A percentile compares a stretch with the other conserved stretches of the same genome.
Evolutionary conservation across 148 eudicot species (phyloP).

Genomic region (Vaccinium myrtillus): DNA sequence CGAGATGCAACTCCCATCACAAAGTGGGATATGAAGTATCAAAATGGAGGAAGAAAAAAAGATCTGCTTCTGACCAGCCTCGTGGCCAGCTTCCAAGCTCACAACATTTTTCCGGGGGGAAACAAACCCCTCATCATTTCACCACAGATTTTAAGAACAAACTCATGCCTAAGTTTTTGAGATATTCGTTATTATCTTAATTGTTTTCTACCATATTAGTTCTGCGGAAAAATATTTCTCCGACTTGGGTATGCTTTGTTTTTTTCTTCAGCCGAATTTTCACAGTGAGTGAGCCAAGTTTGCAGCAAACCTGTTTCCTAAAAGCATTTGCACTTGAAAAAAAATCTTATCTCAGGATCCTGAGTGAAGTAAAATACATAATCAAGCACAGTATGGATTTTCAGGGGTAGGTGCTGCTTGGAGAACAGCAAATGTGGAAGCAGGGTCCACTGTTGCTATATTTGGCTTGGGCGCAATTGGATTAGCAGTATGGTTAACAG

Average conservation of each 20-base stretch:
- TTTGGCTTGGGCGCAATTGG: constrained; percentile 93
- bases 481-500: constrained; percentile 58
- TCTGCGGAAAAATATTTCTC: background rate
- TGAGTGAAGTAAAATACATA: background rate
- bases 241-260: background rate
- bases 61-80: background rate
- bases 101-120: background rate
- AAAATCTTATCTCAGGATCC: background rate
- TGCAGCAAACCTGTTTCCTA: background rate
- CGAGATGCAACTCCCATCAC: background rate
- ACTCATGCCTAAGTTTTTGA: background rate
- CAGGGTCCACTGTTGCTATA: constrained; percentile 81
- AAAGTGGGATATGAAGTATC: constrained; percentile 1
- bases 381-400: background rate
- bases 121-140: background rate
- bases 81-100: background rate
- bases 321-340: background rate
- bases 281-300: background rate
- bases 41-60: background rate
- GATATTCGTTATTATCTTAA: background rate
- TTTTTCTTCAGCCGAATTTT: background rate
- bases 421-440: constrained; percentile 74
- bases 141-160: background rate
- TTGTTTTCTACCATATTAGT: background rate
- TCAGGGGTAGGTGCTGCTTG: constrained; percentile 92